phyloP scores from a whole-genome alignment of 257 asterid species.

The Striga asiatica region DNA sequence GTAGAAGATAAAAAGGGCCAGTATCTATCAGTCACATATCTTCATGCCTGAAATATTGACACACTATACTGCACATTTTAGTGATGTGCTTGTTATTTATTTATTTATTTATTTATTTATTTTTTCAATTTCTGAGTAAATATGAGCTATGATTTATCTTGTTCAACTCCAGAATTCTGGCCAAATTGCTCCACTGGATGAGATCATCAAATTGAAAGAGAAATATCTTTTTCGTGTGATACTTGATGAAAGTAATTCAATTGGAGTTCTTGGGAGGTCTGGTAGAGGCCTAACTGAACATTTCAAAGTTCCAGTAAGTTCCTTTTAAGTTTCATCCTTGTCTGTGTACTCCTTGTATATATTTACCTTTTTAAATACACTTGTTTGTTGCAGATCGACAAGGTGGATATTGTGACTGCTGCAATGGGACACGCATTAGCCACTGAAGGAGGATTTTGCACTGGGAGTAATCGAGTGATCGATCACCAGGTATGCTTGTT shows the following conservation, averaged over 20 bases:
- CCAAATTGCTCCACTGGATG: constrained; percentile 82
- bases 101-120: too few species aligned
- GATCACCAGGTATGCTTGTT: constrained; percentile 72
- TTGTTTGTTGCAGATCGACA: constrained; percentile 48
- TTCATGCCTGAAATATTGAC: neutral
- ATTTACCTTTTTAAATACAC: neutral
- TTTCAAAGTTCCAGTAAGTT: constrained; percentile 60
- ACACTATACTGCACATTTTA: too few species aligned
- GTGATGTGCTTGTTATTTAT: too few species aligned
- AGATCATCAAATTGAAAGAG: constrained; percentile 74
- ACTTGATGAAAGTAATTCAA: constrained; percentile 84
- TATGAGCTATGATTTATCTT: constrained; percentile 5
- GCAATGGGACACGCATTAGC: constrained; percentile 98
- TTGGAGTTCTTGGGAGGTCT: constrained; percentile 85
- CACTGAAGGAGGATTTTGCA: constrained; percentile 97
- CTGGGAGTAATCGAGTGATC: constrained; percentile 82
- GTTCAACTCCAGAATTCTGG: constrained; percentile 71
- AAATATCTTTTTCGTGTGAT: constrained; percentile 75
- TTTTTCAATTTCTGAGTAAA: too few species aligned
- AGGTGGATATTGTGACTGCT: constrained; percentile 83
- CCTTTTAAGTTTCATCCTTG: neutral
- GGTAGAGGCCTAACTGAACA: constrained; percentile 29
- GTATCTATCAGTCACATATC: neutral
- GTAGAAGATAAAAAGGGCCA: neutral
- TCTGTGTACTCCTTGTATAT: constrained; percentile 14